phyloP scores from a whole-genome alignment of 2,329 filamentous ascomycete species.

The Stemphylium vesicarium region DNA sequence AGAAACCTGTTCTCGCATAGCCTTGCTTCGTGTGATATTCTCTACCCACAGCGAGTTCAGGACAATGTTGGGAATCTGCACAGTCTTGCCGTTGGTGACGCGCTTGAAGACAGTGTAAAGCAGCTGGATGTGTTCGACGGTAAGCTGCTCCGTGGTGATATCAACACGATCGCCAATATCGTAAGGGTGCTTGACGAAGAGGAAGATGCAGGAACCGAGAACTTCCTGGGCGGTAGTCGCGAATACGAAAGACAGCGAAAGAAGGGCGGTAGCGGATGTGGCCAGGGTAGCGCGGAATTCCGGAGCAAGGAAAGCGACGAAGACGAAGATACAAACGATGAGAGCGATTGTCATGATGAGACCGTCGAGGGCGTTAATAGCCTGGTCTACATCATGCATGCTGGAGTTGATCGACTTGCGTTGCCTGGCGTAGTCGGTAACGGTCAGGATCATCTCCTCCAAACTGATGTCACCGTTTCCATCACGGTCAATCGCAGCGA shows the following conservation, averaged over 20 bases:
- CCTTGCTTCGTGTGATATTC: conserved; percentile 87
- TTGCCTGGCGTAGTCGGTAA: conserved; percentile 82
- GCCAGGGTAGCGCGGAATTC: conserved; percentile 85
- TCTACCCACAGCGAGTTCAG: conserved; percentile 95
- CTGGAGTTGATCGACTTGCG: conserved; percentile 88
- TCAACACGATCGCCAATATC: conserved; percentile 96
- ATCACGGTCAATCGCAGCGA: conserved; percentile 80
- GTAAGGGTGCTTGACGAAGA: conserved; percentile 98
- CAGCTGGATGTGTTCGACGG: conserved; percentile 93
- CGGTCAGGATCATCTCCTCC: conserved; percentile 91
- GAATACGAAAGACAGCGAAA: conserved; percentile 97
- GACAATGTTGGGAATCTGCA: conserved; percentile 86
- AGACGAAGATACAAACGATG: conserved; percentile 81
- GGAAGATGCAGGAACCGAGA: conserved; percentile 96
- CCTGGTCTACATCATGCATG: conserved; percentile 97
- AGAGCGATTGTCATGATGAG: conserved; percentile 82
- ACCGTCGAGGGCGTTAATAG: conserved; percentile 87
- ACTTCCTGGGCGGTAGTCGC: conserved; percentile 91
- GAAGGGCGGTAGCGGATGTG: conserved; percentile 86
- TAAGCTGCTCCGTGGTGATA: conserved; percentile 71
- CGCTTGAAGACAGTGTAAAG: conserved; percentile 91
- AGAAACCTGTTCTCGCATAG: conserved; percentile 85
- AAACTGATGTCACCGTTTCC: conserved; percentile 92
- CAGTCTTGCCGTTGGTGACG: conserved; percentile 79
- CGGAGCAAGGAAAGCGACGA: conserved; percentile 86